These are phyloP conservation scores for Aspergillus flavus DNA, from an alignment of 2,329 filamentous ascomycete species.

Conservation along the genomic window DNA sequence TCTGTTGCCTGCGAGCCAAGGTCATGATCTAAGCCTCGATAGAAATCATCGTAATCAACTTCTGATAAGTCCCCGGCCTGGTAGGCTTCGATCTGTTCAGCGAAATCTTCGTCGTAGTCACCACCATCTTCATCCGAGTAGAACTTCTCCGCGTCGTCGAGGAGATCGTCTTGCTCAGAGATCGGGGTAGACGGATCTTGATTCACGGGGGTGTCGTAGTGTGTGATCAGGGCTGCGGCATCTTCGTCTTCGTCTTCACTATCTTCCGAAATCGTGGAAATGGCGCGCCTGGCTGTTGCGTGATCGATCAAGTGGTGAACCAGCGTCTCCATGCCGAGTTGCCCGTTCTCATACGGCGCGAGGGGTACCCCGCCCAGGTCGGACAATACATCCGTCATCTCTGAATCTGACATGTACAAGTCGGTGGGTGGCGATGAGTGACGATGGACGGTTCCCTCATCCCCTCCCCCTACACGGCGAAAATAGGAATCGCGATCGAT, in stretches of 20 bases:
- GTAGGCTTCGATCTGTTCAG: conserved; percentile 7
- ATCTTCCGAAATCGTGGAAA: conserved; percentile 24
- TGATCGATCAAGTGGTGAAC: conserved; percentile 24
- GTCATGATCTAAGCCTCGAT: conserved; percentile 25
- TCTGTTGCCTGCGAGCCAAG: conserved; percentile 18
- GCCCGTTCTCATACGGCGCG: conserved; percentile 16
- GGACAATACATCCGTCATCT: conserved; percentile 26
- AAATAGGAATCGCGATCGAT: conserved; percentile 17
- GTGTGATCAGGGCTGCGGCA: conserved; percentile 25
- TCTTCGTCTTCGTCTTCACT: conserved; percentile 21
- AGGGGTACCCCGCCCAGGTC: conserved; percentile 27
- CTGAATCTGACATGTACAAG: conserved; percentile 27
- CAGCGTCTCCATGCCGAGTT: conserved; percentile 22
- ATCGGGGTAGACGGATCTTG: conserved; percentile 19
- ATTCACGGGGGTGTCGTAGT: conserved; percentile 26
- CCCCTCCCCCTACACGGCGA: conserved; percentile 1
- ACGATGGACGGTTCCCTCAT: not conserved
- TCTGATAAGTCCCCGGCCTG: conserved; percentile 20
- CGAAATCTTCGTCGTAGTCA: conserved; percentile 18
- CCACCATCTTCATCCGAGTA: conserved; percentile 33
- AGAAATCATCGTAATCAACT: conserved; percentile 36
- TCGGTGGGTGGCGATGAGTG: conserved; percentile 20
- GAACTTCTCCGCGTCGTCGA: conserved; percentile 37
- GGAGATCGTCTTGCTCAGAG: conserved; percentile 27
- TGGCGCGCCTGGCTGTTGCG: conserved; percentile 17